These are phyloP conservation scores for Aureobasidium mangrovei DNA, from an alignment of 2,329 filamentous ascomycete genomes.

Conservation along the genomic window DNA sequence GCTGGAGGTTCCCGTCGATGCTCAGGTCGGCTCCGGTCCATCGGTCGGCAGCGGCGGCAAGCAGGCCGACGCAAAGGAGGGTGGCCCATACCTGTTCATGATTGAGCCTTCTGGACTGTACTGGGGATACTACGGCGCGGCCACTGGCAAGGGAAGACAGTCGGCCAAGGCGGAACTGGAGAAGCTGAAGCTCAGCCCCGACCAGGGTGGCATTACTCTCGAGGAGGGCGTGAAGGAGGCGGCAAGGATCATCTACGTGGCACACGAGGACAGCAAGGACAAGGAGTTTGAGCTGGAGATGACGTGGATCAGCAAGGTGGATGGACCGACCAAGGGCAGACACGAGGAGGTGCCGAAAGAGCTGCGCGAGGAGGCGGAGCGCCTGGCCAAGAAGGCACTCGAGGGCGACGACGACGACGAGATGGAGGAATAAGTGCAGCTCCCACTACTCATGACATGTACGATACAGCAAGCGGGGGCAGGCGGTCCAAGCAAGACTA, in stretches of 20 bases:
- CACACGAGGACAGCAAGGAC: constrained; percentile 98
- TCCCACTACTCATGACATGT: constrained; percentile 11
- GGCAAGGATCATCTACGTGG: constrained; percentile 91
- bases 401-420: constrained; percentile 81
- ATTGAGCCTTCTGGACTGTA: constrained; percentile 94
- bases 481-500: not conserved
- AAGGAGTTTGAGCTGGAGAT: constrained; percentile 99
- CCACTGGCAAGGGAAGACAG: constrained; percentile 93
- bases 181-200: constrained; percentile 70
- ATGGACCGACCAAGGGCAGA: constrained; percentile 83
- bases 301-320: constrained; percentile 85
- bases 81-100: constrained; percentile 95
- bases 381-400: constrained; percentile 79
- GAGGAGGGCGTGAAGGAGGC: constrained; percentile 91
- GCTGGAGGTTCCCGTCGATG: constrained; percentile 75
- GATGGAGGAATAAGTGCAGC: constrained; percentile 68
- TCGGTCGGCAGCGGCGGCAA: constrained; percentile 75
- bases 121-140: constrained; percentile 98
- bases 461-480: constrained; percentile 12
- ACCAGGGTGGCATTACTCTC: constrained; percentile 63
- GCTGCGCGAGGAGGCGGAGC: constrained; percentile 83
- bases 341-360: constrained; percentile 92
- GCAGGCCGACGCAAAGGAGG: constrained; percentile 62
- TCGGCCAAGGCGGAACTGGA: constrained; percentile 96
- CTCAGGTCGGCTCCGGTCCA: constrained; percentile 78